Base-by-base conservation (phyloP, 164 flowering plant species). In the Sextonia rubra region DNA sequence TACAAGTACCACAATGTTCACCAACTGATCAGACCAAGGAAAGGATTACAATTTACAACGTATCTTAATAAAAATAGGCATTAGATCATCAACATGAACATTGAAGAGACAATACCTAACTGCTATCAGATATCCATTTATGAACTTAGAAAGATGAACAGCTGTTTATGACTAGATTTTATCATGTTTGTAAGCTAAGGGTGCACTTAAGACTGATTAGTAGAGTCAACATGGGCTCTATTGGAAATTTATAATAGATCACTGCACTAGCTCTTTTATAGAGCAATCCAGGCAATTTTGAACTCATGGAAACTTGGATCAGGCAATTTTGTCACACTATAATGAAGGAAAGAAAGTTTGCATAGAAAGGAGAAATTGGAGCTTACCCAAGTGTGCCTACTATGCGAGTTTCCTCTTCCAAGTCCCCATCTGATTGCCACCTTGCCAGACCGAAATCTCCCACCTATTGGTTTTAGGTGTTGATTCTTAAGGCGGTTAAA, bases 381-480 rank as follows among this genome's bases (percentile, higher is more conserved):
- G 30, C 24, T 63, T 79, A 84, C 86, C 86, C 84, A 47, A 82
- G 82, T 56, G 86, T 70, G 49, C 86, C 84, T 25, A 84, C 49
- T 5, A 80, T 69, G 11, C 77, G 80, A 8, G 85, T 80, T 62
- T 84, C 83, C 65, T 76, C 82, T 6, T 78, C 84, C 27, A 69
- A 56, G 26, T 82, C 77, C 6, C 80, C 83, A 61, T 82, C 78
- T 60, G 79, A 74, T 68, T 80, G 83, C 79, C 81, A 82, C 71
- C 82, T 77, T 11, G 86, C 86, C 24, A 83, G 80, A 12, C 86
- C 86, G 58, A 83, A 83, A 75, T 84, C 86, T 64, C 84, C 86
- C 15, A 82, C 84, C 86, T 83, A 66, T 44, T 73, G 22, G 25
- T n/a, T 25, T 64, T 64, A n/a, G 20, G n/a, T 52, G 20, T 52